Evolutionary conservation across 1,284 basidiomycete genomes (phyloP), one percentile per base, ranked within the genome.

Genomic region (Macrocystidia cucumis): DNA sequence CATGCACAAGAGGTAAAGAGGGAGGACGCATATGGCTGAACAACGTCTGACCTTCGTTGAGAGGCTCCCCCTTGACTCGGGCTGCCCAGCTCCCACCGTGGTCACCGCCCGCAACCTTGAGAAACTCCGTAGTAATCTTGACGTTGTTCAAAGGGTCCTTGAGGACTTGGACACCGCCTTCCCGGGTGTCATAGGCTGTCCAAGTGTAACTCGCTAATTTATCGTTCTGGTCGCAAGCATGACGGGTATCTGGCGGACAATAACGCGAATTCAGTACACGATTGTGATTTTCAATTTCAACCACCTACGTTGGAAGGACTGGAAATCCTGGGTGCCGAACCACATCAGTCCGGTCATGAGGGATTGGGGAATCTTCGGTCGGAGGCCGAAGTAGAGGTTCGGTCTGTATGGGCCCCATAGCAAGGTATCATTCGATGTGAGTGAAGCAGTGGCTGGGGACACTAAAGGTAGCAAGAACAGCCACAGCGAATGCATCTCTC

Each of bases 341-440:
- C 92, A 97, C 57, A 93, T 76, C 26, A 97, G 72, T 23, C 92
- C 93, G 2, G 86, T 88, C 78, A 93, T 75, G 18, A 96, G 69
- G 9, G 89, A 91, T 47, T 90, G 76, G 1, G 92, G 88, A 40
- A 89, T 62, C 29, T 81, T 74, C 13, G 92, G 87, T 29, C 89
- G 69, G 35, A 97, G 63, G 19, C 92, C 92, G 59, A 97, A 95
- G 64, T 96, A 97, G 19, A 96, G 70, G 51, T 91, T 89, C 1
- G 92, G 90, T 25, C 92, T 69, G 55, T 93, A 96, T 0, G 86
- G 69, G 2, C 91, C 91, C 92, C 92, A 96, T 46, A 91, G 57
- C n/a, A 91, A 59, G 5, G 81, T 77, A 40, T 78, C 69, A 32
- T 82, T 74, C 19, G 51, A 58, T 11, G 47, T 30, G 7, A 47